Base-by-base conservation (phyloP, 768 basidiomycete species). In the Leccinum pellstonianum region DNA sequence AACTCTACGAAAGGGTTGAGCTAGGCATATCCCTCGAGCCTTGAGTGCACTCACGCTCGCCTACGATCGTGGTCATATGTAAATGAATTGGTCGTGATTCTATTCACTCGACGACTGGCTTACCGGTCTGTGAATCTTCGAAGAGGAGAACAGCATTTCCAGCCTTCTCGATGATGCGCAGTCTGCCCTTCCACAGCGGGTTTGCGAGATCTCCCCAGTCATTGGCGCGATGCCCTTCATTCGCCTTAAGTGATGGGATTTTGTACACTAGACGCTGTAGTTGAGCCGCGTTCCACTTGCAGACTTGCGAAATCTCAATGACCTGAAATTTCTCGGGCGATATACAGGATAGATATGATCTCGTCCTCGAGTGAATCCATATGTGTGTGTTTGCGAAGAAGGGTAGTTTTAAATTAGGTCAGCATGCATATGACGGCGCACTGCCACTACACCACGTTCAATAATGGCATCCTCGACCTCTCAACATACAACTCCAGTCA, bases 251-350 rank as follows among this genome's bases (percentile, higher is more conserved):
- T 51, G 94, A 86, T 2, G 95, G 95, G 51, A 97, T 93, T 78
- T 88, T 92, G 80, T 88, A 96, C 38, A 96, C 95, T 95, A 73
- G 21, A 62, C 54, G 41, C 19, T 48, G 62, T 70, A 55, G 60
- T 62, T 65, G 58, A 70, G 61, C 49, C 61, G 59, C 55, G 53
- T 61, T 55, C 27, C 15, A 50, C 23, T 35, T 37, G 56, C 61
- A 53, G 38, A 64, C 49, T 55, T 46, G 54, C 50, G 62, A 60
- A 55, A 51, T 19, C 38, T 27, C 49, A 74, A 77, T 70, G 67
- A 93, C 93, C 93, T 79, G 90, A 94, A 55, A 95, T 81, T 78
- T 95, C 94, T 43, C 94, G 81, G n/a, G 85, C 88, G 63, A 96
- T 87, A 74, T 92, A 95, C 38, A 97, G 78, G 66, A 95, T 84